phyloP scores from a whole-genome alignment of 768 basidiomycete species.

The Tylopilus sp. region DNA sequence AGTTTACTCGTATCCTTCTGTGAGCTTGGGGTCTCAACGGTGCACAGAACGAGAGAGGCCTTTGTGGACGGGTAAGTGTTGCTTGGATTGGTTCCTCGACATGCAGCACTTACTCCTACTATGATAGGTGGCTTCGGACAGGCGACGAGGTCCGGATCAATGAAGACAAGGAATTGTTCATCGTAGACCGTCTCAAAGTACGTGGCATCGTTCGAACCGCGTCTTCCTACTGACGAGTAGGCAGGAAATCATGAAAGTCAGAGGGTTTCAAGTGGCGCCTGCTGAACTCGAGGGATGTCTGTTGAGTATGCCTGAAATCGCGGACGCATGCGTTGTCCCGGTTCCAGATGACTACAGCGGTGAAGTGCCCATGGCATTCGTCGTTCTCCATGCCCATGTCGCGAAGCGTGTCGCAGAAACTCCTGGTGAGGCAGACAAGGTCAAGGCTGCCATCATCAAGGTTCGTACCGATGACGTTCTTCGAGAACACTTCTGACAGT shows the following conservation, averaged over 20 bases:
- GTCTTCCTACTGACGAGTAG: conserved; percentile 3
- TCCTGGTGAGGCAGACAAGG: conserved; percentile 27
- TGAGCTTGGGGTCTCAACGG: neutral
- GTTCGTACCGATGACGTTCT: conserved; percentile 27
- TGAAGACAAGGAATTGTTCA: conserved; percentile 52
- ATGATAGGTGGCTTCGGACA: conserved; percentile 59
- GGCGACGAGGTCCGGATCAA: conserved; percentile 62
- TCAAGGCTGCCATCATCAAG: conserved; percentile 48
- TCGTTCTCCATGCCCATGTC: conserved; percentile 48
- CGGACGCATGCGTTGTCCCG: conserved; percentile 62
- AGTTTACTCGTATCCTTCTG: conserved; percentile 21
- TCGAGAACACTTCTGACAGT: neutral
- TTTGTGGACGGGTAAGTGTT: conserved; percentile 56
- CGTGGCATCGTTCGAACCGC: neutral
- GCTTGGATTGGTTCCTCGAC: neutral
- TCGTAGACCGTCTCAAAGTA: conserved; percentile 65
- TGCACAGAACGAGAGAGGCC: conserved; percentile 58
- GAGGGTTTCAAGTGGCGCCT: conserved; percentile 72
- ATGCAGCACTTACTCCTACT: neutral
- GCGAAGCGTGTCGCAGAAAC: conserved; percentile 32
- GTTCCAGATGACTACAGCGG: conserved; percentile 68
- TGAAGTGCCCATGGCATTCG: conserved; percentile 68
- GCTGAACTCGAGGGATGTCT: conserved; percentile 69
- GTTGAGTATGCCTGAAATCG: conserved; percentile 57
- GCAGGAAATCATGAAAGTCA: conserved; percentile 66